These are phyloP conservation scores for Penicillium ucsense DNA, from an alignment of 495 filamentous ascomycete genomes.

Conservation along the genomic window DNA sequence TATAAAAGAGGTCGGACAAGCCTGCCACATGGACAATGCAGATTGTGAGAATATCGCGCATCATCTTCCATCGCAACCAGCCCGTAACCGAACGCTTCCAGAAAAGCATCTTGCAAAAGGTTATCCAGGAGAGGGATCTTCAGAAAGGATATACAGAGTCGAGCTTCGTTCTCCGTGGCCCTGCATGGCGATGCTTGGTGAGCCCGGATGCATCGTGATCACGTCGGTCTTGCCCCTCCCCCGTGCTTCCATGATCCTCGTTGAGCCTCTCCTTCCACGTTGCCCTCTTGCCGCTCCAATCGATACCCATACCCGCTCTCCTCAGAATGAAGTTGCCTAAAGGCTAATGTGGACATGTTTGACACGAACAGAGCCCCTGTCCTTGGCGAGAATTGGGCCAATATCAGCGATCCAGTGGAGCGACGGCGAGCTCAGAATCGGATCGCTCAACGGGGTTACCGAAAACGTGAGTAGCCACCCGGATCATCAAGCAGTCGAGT, in stretches of 20 bases:
- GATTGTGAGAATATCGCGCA: too few species aligned
- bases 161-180: neutral
- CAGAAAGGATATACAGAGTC: too few species aligned
- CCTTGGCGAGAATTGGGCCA: slow-evolving; percentile 6
- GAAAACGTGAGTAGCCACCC: neutral
- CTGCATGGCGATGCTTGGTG: slow-evolving; percentile 3
- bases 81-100: too few species aligned
- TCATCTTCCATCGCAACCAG: too few species aligned
- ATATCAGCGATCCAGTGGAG: slow-evolving; percentile 4
- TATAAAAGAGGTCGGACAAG: too few species aligned
- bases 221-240: slow-evolving; percentile 1
- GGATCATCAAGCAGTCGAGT: neutral
- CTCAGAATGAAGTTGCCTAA: slow-evolving; percentile 3
- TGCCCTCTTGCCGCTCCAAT: too few species aligned
- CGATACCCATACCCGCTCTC: neutral
- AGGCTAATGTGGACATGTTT: neutral
- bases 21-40: too few species aligned
- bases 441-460: slow-evolving; percentile 2
- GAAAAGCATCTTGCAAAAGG: too few species aligned
- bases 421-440: slow-evolving; percentile 4
- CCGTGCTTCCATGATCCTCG: too few species aligned
- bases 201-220: slow-evolving; percentile 3
- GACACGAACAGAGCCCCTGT: slow-evolving; percentile 1
- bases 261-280: too few species aligned
- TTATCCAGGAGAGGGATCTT: too few species aligned